A percentile compares a stretch with the other conserved stretches of the same genome.
These are phyloP conservation scores for Aspergillus kassunensis DNA, from an alignment of 495 filamentous ascomycete genomes.

Conservation along the genomic window DNA sequence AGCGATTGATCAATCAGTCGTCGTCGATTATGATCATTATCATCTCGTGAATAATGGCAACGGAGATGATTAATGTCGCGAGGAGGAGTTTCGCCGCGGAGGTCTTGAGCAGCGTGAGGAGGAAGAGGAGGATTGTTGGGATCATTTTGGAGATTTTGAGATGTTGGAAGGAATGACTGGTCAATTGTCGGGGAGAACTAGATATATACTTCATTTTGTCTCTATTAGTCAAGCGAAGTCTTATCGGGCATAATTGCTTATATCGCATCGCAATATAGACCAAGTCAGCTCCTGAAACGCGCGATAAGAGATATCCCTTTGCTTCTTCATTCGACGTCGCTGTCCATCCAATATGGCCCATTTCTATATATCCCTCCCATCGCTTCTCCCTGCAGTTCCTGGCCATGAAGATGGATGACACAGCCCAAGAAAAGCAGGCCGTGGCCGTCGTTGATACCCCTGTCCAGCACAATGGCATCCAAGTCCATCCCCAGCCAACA, in stretches of 20 bases:
- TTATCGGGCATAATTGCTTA: not conserved
- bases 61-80: not conserved
- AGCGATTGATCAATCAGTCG: not conserved
- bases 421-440: constrained; percentile 3
- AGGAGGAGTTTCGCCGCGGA: not conserved
- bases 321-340: constrained; percentile 14
- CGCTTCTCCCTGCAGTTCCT: not conserved
- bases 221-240: not conserved
- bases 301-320: constrained; percentile 16
- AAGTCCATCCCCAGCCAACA: constrained; percentile 48
- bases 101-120: constrained; percentile 6
- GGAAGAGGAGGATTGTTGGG: not conserved
- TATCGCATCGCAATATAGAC: no score
- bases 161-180: no score
- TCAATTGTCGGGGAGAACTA: no score
- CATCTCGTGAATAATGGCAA: constrained; percentile 3
- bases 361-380: not conserved
- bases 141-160: not conserved
- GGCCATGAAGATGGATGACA: constrained; percentile 6
- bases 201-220: not conserved
- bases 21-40: constrained; percentile 1
- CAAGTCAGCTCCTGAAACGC: no score
- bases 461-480: constrained; percentile 31
- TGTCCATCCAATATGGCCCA: not conserved
- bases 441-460: constrained; percentile 6